A percentile compares a stretch with the other conserved stretches of the same genome.
These are phyloP conservation scores for Metschnikowia santaceciliae DNA, from an alignment of 805 yeast species.

Conservation along the genomic window DNA sequence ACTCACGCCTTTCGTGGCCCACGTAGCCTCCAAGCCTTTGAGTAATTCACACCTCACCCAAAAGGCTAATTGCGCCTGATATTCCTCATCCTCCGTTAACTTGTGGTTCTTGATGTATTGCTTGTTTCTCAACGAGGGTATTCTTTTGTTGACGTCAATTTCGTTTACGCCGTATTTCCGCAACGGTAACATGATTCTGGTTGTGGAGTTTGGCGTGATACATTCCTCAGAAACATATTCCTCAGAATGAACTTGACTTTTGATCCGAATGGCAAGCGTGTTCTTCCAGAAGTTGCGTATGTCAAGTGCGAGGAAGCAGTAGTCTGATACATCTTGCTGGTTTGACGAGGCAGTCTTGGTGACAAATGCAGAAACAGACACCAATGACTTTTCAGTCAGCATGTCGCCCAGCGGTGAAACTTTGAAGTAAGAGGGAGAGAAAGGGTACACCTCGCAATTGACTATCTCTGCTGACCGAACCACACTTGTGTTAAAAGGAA, in stretches of 20 bases:
- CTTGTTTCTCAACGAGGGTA: conserved; percentile 68
- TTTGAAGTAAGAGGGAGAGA: conserved; percentile 29
- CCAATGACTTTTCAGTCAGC: conserved; percentile 16
- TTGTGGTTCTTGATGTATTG: conserved; percentile 64
- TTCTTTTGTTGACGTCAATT: conserved; percentile 43
- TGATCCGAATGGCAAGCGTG: conserved; percentile 31
- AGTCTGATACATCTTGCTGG: conserved; percentile 42
- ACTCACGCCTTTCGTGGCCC: conserved; percentile 44
- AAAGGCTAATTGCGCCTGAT: conserved; percentile 57
- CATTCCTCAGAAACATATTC: conserved; percentile 17
- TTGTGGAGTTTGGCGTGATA: conserved; percentile 27
- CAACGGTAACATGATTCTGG: conserved; percentile 70
- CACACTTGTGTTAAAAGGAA: conserved; percentile 70
- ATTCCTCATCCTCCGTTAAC: conserved; percentile 53
- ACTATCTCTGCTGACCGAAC: conserved; percentile 70
- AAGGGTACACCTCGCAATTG: conserved; percentile 70
- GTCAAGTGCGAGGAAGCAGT: conserved; percentile 66
- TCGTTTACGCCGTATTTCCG: conserved; percentile 46
- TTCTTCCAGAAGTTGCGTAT: conserved; percentile 79
- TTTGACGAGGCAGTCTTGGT: conserved; percentile 18
- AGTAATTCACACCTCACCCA: conserved; percentile 78
- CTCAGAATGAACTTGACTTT: conserved; percentile 25
- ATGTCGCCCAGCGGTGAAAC: conserved; percentile 8
- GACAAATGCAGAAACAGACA: conserved; percentile 28
- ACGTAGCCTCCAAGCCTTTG: conserved; percentile 54